Evolutionary conservation across 129 eudicot genomes (phyloP), one percentile per base, ranked within the genome.

Genomic region (Chrysanthemum lavandulifolium): DNA sequence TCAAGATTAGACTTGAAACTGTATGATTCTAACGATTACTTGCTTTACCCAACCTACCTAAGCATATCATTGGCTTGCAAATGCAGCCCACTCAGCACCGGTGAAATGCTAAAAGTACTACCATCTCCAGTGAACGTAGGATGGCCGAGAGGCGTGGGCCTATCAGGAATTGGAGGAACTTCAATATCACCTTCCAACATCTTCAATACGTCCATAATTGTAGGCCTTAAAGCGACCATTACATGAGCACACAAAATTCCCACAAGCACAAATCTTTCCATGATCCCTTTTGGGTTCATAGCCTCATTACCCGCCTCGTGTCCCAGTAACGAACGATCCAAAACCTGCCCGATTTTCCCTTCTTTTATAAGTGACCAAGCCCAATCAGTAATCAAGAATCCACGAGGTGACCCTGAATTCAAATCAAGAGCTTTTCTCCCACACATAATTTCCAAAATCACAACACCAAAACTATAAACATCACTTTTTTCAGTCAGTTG

Each of bases 231-330:
- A 72, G 89, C 93, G 73, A 90, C 96, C 96, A 87, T 90, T 2
- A 90, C 97, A 81, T 90, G 97, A 72, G 97, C 97, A 81, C 97
- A 90, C 71, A 90, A 78, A 52, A 90, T 85, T 6, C 97, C 97
- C 18, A 90, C 97, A 14, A 76, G 85, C 13, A 90, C 81, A 73
- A 71, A 90, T 54, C 93, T 82, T 82, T 90, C 94, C 97, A 90
- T 90, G 27, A 87, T 83, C 16, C 84, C 83, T 70, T 63, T 89
- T 25, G 92, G 92, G 83, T 86, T 89, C 69, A 78, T 57, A 70
- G 40, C 64, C n/a, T 76, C 75, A 14, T 66, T 40, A 78, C 74
- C 75, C 33, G 45, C 7, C 10, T 51, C 89, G 64, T 67, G 80
- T 9, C 77, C 79, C 75, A 83, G 45, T 61, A 90, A 75, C 53